Evolutionary conservation across 257 asterid genomes (phyloP).

Genomic region (Nemophila menziesii): DNA sequence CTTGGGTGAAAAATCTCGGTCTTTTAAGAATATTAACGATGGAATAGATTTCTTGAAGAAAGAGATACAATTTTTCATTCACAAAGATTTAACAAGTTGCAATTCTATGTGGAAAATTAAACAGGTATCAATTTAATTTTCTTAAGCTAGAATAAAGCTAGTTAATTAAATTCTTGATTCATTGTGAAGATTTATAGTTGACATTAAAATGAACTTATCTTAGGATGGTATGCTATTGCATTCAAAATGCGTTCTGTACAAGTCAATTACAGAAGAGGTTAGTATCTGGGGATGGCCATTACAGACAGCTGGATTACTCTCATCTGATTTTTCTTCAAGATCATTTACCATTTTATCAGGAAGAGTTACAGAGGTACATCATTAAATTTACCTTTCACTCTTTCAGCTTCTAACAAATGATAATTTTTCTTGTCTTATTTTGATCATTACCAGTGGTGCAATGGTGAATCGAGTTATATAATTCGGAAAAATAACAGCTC

Average conservation of each 20-base stretch:
- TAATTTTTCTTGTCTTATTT: constrained; percentile 1
- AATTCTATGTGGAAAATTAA: constrained; percentile 48
- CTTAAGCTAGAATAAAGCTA: not conserved
- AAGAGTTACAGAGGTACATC: constrained; percentile 54
- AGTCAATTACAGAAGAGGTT: constrained; percentile 52
- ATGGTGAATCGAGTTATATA: constrained; percentile 27
- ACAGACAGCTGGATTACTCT: constrained; percentile 75
- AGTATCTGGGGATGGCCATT: constrained; percentile 95
- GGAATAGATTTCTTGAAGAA: constrained; percentile 42
- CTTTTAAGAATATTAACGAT: constrained; percentile 25
- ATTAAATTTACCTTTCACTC: not conserved
- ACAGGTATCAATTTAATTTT: constrained; percentile 30
- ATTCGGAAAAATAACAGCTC: constrained; percentile 35
- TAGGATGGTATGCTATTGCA: constrained; percentile 60
- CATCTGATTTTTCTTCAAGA: constrained; percentile 38
- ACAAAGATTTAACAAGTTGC: constrained; percentile 27
- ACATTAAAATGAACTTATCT: not conserved
- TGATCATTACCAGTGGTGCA: constrained; percentile 43
- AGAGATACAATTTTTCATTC: constrained; percentile 23
- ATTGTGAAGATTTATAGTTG: not conserved
- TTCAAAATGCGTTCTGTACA: constrained; percentile 43
- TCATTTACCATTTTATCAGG: constrained; percentile 60
- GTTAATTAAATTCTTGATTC: not conserved
- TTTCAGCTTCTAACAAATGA: not conserved
- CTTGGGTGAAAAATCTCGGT: constrained; percentile 38